Evolutionary conservation across 2,329 filamentous ascomycete species (phyloP).

Genomic region (Sclerotinia glacialis): DNA sequence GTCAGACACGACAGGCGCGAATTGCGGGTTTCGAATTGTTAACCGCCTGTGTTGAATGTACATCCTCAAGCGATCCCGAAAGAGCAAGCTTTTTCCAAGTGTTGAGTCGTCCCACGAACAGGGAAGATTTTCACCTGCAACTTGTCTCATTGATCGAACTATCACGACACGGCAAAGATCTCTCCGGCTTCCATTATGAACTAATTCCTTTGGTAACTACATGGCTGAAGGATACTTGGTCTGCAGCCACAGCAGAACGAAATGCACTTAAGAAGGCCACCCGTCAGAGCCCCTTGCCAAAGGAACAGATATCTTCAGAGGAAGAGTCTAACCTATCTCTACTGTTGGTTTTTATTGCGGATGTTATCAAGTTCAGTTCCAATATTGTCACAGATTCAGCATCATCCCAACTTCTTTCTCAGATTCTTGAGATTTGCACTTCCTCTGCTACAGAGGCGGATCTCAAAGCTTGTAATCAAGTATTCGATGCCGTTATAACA

Average conservation of each 20-base stretch:
- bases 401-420: constrained; percentile 59
- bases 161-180: constrained; percentile 58
- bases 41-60: constrained; percentile 62
- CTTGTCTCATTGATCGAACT: constrained; percentile 61
- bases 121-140: constrained; percentile 65
- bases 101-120: constrained; percentile 53
- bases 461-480: constrained; percentile 62
- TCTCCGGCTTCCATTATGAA: constrained; percentile 66
- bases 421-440: constrained; percentile 64
- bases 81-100: constrained; percentile 64
- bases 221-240: constrained; percentile 59
- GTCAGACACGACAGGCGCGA: constrained; percentile 53
- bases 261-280: constrained; percentile 53
- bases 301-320: constrained; percentile 44
- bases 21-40: constrained; percentile 64
- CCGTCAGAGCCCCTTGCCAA: constrained; percentile 40
- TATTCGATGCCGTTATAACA: constrained; percentile 69
- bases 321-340: constrained; percentile 62
- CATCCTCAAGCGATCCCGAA: constrained; percentile 62
- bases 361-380: constrained; percentile 74
- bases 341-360: constrained; percentile 63
- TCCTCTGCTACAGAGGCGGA: constrained; percentile 64
- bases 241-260: constrained; percentile 51
- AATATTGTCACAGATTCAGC: constrained; percentile 63
- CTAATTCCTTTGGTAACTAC: constrained; percentile 59